These are phyloP conservation scores for Cucurbita ficifolia DNA, from an alignment of 306 rosid species.

Conservation along the genomic window DNA sequence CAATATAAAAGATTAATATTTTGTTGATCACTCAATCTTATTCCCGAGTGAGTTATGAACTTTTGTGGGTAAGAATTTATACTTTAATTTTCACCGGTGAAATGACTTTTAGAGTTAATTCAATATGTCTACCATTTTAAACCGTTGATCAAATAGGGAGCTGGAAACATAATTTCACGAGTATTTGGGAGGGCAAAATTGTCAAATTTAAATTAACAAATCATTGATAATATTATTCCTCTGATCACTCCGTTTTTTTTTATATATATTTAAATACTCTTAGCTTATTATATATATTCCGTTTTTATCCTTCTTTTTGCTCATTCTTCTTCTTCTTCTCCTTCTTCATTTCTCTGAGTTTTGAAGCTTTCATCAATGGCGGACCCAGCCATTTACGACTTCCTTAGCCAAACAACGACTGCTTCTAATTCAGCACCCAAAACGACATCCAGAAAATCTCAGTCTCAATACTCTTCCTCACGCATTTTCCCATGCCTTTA, in stretches of 20 bases:
- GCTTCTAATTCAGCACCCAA: neutral
- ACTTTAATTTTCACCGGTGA: too few relatives aligned
- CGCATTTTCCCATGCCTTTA: conserved; percentile 13
- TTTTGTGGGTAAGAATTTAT: too few relatives aligned
- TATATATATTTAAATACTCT: neutral
- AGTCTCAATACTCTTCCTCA: neutral
- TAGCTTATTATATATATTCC: neutral
- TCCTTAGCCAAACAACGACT: neutral
- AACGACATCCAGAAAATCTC: neutral
- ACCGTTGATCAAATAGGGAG: too few relatives aligned
- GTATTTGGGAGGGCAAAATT: neutral
- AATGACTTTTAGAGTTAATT: too few relatives aligned
- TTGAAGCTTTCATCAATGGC: conserved; percentile 4
- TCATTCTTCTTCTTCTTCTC: neutral
- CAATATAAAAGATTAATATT: too few relatives aligned
- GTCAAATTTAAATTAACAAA: neutral
- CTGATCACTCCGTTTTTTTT: neutral
- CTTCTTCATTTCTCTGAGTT: neutral
- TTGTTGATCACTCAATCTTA: too few relatives aligned
- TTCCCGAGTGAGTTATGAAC: too few relatives aligned
- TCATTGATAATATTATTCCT: neutral
- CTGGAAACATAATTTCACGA: too few relatives aligned
- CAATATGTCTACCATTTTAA: too few relatives aligned
- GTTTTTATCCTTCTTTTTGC: neutral
- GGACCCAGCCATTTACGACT: conserved; percentile 6